phyloP scores from a whole-genome alignment of 192 early-diverging fungal genomes.

The Ambispora gerdemannii region DNA sequence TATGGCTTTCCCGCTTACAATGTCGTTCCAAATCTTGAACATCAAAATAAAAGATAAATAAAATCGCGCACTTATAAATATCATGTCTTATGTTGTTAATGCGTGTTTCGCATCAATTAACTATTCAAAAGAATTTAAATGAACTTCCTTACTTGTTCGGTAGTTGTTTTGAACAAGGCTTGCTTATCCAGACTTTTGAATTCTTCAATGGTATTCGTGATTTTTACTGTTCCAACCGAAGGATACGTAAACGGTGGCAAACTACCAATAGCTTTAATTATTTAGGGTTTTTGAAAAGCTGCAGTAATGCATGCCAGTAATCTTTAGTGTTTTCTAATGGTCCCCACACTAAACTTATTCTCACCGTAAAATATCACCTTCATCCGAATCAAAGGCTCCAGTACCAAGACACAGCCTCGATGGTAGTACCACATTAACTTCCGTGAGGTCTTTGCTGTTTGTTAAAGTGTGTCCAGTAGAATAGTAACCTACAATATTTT shows the following conservation, averaged over 20 bases:
- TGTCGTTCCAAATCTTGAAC: constrained; percentile 68
- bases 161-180: constrained; percentile 54
- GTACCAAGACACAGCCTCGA: constrained; percentile 62
- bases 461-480: constrained; percentile 52
- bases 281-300: no score
- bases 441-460: constrained; percentile 41
- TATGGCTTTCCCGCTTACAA: constrained; percentile 63
- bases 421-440: constrained; percentile 44
- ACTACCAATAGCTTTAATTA: neutral
- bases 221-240: constrained; percentile 62
- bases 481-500: constrained; percentile 65
- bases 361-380: neutral
- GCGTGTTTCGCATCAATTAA: no score
- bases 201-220: constrained; percentile 95
- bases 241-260: constrained; percentile 45
- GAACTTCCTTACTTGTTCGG: constrained; percentile 52
- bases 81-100: no score
- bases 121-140: no score
- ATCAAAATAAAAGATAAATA: no score
- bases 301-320: no score
- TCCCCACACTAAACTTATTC: neutral
- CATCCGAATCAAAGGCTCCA: constrained; percentile 46
- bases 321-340: no score
- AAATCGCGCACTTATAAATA: no score
- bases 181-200: constrained; percentile 81